phyloP scores from a whole-genome alignment of 345 rosid genomes.

The Syzygium oleosum region DNA sequence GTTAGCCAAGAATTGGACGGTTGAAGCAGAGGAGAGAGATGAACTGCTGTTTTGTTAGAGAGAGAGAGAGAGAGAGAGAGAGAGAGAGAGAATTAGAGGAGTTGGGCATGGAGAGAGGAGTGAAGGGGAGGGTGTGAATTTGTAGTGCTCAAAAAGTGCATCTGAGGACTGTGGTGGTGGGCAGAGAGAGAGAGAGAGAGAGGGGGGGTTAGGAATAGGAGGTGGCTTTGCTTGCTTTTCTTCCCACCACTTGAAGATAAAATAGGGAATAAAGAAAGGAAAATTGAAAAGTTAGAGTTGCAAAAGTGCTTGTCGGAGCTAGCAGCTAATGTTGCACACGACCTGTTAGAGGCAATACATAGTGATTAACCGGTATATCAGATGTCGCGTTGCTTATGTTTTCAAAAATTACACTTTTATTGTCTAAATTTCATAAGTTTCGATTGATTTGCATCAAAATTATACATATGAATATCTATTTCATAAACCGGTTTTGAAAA shows the following conservation, averaged over 20 bases:
- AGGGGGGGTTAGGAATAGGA: neutral
- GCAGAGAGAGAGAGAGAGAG: neutral
- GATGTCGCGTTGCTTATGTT: neutral
- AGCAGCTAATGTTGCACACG: neutral
- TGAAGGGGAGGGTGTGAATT: slow-evolving; percentile 27
- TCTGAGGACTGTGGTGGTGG: neutral
- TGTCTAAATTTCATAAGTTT: neutral
- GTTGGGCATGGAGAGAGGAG: neutral
- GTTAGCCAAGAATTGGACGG: slow-evolving; percentile 5
- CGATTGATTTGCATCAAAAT: neutral
- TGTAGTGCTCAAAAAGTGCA: slow-evolving; percentile 37
- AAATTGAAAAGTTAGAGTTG: neutral
- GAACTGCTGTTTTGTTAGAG: neutral
- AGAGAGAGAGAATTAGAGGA: neutral
- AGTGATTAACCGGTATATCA: neutral
- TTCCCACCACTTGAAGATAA: slow-evolving; percentile 29
- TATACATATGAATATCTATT: no score
- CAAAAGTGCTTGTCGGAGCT: neutral
- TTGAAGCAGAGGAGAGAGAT: slow-evolving; percentile 10
- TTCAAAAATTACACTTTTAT: neutral
- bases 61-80: neutral
- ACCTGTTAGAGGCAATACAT: neutral
- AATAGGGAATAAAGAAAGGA: slow-evolving; percentile 14
- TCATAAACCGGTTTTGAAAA: no score
- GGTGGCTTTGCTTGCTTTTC: neutral